Percentiles rank a stretch among this genome's conserved stretches.
Evolutionary conservation across 371 early-diverging fungal genomes (phyloP).

Genomic region (Mucor indicus): DNA sequence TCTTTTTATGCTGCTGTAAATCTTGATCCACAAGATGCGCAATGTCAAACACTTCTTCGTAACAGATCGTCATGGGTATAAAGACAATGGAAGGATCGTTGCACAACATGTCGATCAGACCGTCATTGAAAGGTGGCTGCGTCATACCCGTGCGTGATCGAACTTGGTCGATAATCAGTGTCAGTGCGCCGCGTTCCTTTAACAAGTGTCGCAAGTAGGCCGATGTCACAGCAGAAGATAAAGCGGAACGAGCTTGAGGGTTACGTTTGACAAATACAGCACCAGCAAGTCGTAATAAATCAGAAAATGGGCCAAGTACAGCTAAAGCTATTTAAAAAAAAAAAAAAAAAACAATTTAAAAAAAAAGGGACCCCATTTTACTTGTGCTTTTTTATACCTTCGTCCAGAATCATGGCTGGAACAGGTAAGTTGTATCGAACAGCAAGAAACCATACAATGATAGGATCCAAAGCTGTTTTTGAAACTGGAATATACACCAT

Average conservation of each 20-base stretch:
- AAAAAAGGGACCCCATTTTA: too few relatives aligned
- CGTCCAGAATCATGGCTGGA: conserved; percentile 24
- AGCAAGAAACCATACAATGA: conserved; percentile 29
- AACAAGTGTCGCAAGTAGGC: conserved; percentile 21
- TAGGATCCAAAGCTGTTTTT: conserved; percentile 25
- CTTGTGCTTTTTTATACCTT: too few relatives aligned
- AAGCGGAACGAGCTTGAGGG: conserved; percentile 10
- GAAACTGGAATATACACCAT: conserved; percentile 34
- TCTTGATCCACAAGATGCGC: conserved; percentile 16
- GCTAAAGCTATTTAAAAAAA: too few relatives aligned
- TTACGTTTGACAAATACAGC: conserved; percentile 29
- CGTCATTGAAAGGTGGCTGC: conserved; percentile 21
- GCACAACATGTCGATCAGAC: conserved; percentile 19
- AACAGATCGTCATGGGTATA: conserved; percentile 25
- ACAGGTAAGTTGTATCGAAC: conserved; percentile 31
- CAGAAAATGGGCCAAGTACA: conserved; percentile 28
- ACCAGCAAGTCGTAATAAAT: conserved; percentile 25
- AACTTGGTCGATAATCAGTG: conserved; percentile 21
- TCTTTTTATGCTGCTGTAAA: conserved; percentile 6
- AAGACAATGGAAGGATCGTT: conserved; percentile 7
- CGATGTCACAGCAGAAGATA: conserved; percentile 25
- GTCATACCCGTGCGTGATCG: conserved; percentile 23
- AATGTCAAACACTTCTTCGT: conserved; percentile 29
- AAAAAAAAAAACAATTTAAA: too few relatives aligned
- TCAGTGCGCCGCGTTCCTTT: conserved; percentile 22